These are phyloP conservation scores for Macaranga tanarius DNA, from an alignment of 441 rosid genomes.

Conservation along the genomic window DNA sequence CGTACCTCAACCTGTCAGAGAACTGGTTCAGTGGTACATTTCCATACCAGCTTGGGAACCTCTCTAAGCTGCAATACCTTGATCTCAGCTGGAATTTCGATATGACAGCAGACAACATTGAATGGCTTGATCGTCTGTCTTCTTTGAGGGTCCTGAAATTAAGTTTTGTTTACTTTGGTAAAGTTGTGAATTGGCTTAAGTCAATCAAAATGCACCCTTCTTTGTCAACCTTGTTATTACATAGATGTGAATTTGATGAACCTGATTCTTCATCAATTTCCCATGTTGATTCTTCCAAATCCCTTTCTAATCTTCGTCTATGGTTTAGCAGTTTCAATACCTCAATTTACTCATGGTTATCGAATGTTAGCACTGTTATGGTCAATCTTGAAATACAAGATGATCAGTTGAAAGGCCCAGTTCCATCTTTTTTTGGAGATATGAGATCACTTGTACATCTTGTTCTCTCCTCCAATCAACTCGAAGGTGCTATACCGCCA, in stretches of 20 bases:
- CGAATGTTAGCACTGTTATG: constrained; percentile 6
- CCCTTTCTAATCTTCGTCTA: constrained; percentile 1
- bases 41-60: constrained; percentile 23
- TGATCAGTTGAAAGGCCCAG: constrained; percentile 12
- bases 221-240: constrained; percentile 1
- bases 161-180: not conserved
- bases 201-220: constrained; percentile 17
- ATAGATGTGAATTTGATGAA: not conserved
- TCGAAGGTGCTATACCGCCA: constrained; percentile 3
- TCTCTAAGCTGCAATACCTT: constrained; percentile 15
- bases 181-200: constrained; percentile 1
- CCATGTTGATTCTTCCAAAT: constrained; percentile 12
- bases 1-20: constrained; percentile 12
- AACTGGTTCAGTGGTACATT: not conserved
- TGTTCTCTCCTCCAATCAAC: constrained; percentile 8
- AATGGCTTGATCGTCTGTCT: constrained; percentile 22
- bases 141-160: constrained; percentile 5
- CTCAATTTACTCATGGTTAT: not conserved
- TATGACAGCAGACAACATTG: constrained; percentile 8
- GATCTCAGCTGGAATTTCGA: not conserved
- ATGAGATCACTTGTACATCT: constrained; percentile 8
- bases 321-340: not conserved
- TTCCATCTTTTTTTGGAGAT: constrained; percentile 17
- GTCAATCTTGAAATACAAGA: constrained; percentile 7
- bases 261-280: constrained; percentile 10